A percentile compares a stretch with the other conserved stretches of the same genome.
Conservation (phyloP, 208 protist genomes). For the Trypanosoma scelopori region DNA sequence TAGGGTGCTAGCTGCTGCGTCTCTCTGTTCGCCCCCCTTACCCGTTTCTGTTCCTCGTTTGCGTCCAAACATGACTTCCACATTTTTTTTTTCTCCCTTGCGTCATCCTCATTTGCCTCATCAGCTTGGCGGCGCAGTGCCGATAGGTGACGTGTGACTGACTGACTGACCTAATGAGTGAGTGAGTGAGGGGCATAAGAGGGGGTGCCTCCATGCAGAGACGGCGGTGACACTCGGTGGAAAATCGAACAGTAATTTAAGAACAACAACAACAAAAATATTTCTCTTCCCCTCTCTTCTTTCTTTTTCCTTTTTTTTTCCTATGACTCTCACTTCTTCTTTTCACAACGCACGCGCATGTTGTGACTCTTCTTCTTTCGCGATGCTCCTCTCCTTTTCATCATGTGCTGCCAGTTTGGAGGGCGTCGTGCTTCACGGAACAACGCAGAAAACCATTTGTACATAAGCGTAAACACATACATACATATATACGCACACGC, state of each 20-base stretch:
- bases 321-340: neutral
- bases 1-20: too few species aligned
- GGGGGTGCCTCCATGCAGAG: too few species aligned
- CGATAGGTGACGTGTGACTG: neutral
- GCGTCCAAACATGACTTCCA: too few species aligned
- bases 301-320: neutral
- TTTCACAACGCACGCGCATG: neutral
- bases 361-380: neutral
- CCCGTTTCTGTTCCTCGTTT: too few species aligned
- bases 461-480: neutral
- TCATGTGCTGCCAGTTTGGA: neutral
- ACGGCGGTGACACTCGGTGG: too few species aligned
- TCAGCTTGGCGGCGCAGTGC: neutral
- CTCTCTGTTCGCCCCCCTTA: too few species aligned
- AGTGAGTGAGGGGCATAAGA: too few species aligned
- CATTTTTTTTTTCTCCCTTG: slow-evolving; percentile 8
- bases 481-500: neutral
- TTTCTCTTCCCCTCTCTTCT: neutral
- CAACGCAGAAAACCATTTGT: neutral
- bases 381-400: too few species aligned
- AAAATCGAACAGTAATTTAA: slow-evolving; percentile 5
- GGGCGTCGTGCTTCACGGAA: neutral
- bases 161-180: neutral
- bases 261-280: slow-evolving; percentile 14
- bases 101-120: neutral